phyloP scores from a whole-genome alignment of 1,284 basidiomycete species.

The Cryptococcus wingfieldii region DNA sequence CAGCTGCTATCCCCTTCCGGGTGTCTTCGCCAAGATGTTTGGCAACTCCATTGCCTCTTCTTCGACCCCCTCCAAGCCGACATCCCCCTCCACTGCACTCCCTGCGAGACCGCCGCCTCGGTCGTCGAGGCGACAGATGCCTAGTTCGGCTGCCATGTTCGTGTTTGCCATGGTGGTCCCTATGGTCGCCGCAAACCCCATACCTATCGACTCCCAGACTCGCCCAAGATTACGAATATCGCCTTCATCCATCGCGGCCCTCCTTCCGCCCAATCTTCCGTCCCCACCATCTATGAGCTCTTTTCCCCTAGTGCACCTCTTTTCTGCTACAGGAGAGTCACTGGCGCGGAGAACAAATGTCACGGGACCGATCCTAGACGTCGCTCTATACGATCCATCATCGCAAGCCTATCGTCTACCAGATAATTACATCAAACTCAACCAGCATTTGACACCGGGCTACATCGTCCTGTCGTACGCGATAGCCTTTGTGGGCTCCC shows the following conservation, averaged over 20 bases:
- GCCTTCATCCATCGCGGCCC: not conserved
- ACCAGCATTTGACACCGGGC: conserved; percentile 40
- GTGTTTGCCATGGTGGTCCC: conserved; percentile 30
- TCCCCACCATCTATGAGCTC: not conserved
- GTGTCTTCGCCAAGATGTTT: too few species aligned
- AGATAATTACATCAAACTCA: conserved; percentile 31
- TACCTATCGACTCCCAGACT: conserved; percentile 4
- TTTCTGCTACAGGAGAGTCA: not conserved
- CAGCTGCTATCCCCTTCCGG: too few species aligned
- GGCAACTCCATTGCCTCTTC: not conserved
- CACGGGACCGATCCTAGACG: conserved; percentile 6
- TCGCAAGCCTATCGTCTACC: conserved; percentile 14
- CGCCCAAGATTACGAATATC: not conserved
- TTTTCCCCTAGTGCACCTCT: not conserved
- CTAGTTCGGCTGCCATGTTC: conserved; percentile 8
- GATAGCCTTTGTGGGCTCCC: conserved; percentile 48
- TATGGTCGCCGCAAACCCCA: conserved; percentile 22
- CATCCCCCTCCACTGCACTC: not conserved
- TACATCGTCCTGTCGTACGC: conserved; percentile 49
- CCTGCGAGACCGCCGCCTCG: conserved; percentile 3
- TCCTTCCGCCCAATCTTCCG: conserved; percentile 1
- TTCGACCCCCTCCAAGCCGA: not conserved
- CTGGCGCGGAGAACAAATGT: not conserved
- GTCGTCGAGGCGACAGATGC: conserved; percentile 1
- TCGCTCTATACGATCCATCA: conserved; percentile 4